A percentile compares a stretch with the other conserved stretches of the same genome.
phyloP scores from a whole-genome alignment of 257 asterid genomes.

The Jasminum sambac region DNA sequence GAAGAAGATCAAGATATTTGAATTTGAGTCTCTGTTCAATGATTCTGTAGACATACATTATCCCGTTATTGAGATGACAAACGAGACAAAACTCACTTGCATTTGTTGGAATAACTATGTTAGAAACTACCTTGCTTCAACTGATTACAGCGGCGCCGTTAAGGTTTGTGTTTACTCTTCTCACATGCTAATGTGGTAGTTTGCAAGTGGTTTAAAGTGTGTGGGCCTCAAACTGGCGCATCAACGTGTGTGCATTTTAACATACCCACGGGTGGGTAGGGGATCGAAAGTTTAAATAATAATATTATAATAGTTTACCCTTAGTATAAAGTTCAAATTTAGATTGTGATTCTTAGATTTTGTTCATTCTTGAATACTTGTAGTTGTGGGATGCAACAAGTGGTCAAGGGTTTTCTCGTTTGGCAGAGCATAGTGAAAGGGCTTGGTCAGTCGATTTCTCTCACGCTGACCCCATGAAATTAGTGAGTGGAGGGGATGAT shows the following conservation, averaged over 20 bases:
- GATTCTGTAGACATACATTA: slow-evolving; percentile 86
- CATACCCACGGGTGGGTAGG: too few species aligned
- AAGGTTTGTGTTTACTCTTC: slow-evolving; percentile 30
- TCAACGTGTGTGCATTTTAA: too few species aligned
- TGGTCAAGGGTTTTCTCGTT: slow-evolving; percentile 64
- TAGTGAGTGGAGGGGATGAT: slow-evolving; percentile 95
- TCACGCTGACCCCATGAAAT: slow-evolving; percentile 66
- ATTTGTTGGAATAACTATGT: slow-evolving; percentile 91
- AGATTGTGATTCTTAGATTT: neutral
- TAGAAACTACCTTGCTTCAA: slow-evolving; percentile 88
- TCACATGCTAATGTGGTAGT: too few species aligned
- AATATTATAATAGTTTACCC: too few species aligned
- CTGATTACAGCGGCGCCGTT: slow-evolving; percentile 90
- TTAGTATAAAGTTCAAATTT: too few species aligned
- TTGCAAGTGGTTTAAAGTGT: too few species aligned
- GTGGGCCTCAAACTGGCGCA: too few species aligned
- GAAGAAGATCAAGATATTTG: slow-evolving; percentile 85
- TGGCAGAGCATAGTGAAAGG: slow-evolving; percentile 73
- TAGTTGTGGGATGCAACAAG: slow-evolving; percentile 97
- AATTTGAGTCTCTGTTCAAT: slow-evolving; percentile 62
- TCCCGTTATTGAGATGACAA: slow-evolving; percentile 83
- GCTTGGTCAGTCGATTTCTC: slow-evolving; percentile 99
- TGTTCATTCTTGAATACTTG: slow-evolving; percentile 23
- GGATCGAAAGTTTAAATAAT: too few species aligned
- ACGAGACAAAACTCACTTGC: slow-evolving; percentile 79